phyloP scores from a whole-genome alignment of 1,139 yeast genomes.

The Suhomyces wounanorum region DNA sequence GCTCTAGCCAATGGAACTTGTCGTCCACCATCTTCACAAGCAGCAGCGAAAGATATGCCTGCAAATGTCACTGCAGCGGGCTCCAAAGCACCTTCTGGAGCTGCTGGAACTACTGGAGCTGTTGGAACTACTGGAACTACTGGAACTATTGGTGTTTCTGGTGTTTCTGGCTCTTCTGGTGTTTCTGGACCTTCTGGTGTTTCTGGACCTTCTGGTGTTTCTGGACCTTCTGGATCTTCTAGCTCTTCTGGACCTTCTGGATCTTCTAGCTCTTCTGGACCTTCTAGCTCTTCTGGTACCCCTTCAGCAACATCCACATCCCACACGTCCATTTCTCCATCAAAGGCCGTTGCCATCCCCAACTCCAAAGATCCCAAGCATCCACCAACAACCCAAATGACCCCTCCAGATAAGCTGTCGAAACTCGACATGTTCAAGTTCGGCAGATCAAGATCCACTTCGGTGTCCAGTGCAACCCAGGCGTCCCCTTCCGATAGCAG shows the following conservation, averaged over 20 bases:
- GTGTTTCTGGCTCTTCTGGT: not conserved
- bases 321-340: not conserved
- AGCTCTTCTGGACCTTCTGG: not conserved
- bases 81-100: not conserved
- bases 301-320: not conserved
- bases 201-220: not conserved
- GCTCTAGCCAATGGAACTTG: not conserved
- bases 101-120: not conserved
- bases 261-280: not conserved
- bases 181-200: not conserved
- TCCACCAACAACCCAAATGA: slow-evolving; percentile 3
- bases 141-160: no score
- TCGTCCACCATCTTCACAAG: not conserved
- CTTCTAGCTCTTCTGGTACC: not conserved
- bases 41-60: not conserved
- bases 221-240: not conserved
- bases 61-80: not conserved
- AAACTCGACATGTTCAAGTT: slow-evolving; percentile 28
- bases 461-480: slow-evolving; percentile 20
- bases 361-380: slow-evolving; percentile 3
- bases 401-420: slow-evolving; percentile 18
- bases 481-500: not conserved
- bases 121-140: not conserved
- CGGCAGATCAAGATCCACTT: slow-evolving; percentile 32
- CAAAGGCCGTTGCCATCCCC: not conserved